Conservation (phyloP, 495 filamentous ascomycete species). For the Aspergillus avenaceus region DNA sequence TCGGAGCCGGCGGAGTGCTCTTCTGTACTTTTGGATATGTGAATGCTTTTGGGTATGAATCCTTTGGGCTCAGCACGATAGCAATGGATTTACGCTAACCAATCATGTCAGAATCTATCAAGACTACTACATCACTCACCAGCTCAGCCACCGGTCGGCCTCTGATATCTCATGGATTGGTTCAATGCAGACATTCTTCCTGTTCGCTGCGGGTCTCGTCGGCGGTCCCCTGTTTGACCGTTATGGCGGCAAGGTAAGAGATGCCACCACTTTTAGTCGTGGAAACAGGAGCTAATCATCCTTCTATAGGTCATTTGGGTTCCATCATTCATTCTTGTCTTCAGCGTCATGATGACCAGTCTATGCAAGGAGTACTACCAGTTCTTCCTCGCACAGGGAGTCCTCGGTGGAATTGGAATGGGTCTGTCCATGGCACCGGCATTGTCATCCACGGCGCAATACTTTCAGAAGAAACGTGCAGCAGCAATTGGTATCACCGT, state of each 20-base stretch:
- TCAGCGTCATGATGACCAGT: constrained; percentile 43
- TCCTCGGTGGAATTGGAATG: constrained; percentile 40
- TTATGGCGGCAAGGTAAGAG: constrained; percentile 43
- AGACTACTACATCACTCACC: constrained; percentile 22
- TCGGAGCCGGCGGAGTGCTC: constrained; percentile 21
- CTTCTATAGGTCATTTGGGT: too few relatives aligned
- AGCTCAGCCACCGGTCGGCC: constrained; percentile 13
- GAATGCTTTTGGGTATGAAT: constrained; percentile 13
- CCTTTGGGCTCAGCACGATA: too few relatives aligned
- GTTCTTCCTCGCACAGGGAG: constrained; percentile 52
- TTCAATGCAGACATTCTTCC: constrained; percentile 43
- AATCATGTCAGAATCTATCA: too few relatives aligned
- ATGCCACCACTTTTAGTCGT: too few relatives aligned
- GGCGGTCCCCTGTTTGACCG: constrained; percentile 51
- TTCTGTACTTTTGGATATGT: constrained; percentile 47
- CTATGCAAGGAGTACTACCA: constrained; percentile 53
- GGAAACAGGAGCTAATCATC: too few relatives aligned
- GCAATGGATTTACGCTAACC: too few relatives aligned
- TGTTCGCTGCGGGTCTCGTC: constrained; percentile 42
- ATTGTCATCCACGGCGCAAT: constrained; percentile 23
- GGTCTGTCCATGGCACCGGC: constrained; percentile 30
- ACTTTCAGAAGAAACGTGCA: constrained; percentile 28
- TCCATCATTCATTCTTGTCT: neutral
- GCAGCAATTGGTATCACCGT: constrained; percentile 28
- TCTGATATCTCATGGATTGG: constrained; percentile 48